A percentile compares a stretch with the other conserved stretches of the same genome.
These are phyloP conservation scores for Fusarium sp. DNA, from an alignment of 2,329 filamentous ascomycete genomes.

Conservation along the genomic window DNA sequence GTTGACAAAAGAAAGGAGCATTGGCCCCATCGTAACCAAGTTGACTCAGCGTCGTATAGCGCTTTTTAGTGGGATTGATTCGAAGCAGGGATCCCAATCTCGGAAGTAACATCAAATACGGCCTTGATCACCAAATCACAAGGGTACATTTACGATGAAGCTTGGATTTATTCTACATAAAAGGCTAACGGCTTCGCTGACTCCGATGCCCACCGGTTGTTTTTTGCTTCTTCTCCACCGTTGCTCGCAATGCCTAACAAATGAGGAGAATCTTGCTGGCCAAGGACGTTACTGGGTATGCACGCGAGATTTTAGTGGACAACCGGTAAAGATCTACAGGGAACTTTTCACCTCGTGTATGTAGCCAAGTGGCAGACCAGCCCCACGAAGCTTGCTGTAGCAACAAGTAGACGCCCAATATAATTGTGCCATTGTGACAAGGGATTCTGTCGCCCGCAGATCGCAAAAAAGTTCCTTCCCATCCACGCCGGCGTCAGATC, in stretches of 20 bases:
- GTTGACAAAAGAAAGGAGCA: background rate
- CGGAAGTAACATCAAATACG: constrained; percentile 14
- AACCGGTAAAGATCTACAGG: constrained; percentile 15
- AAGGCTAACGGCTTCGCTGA: background rate
- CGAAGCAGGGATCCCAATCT: constrained; percentile 6
- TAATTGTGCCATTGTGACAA: background rate
- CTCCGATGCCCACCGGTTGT: background rate
- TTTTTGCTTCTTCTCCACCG: constrained; percentile 9
- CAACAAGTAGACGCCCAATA: background rate
- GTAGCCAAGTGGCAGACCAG: constrained; percentile 19
- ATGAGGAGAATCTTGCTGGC: background rate
- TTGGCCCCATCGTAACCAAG: background rate
- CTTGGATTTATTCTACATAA: background rate
- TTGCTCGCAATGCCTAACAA: background rate
- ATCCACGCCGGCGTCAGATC: constrained; percentile 20
- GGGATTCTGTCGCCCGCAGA: constrained; percentile 7
- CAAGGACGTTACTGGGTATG: background rate
- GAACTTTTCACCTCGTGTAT: constrained; percentile 28
- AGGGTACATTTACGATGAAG: background rate
- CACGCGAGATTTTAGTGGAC: constrained; percentile 18
- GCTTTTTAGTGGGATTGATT: background rate
- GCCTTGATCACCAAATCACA: constrained; percentile 16
- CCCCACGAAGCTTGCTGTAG: constrained; percentile 17
- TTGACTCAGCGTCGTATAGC: constrained; percentile 11
- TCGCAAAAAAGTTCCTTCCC: constrained; percentile 11